phyloP scores from a whole-genome alignment of 768 basidiomycete genomes.

The Suillus paluster region DNA sequence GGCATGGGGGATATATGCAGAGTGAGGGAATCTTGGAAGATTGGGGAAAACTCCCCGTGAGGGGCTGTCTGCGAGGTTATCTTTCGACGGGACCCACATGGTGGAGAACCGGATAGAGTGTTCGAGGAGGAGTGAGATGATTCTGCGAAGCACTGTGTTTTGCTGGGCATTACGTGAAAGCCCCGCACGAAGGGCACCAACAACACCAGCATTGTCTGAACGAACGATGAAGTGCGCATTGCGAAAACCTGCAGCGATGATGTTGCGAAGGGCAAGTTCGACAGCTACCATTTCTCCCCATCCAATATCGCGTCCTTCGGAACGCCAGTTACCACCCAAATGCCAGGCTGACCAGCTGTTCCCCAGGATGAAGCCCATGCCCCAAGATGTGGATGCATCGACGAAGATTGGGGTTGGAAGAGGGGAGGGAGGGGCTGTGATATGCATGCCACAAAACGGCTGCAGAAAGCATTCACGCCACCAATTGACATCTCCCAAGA shows the following conservation, averaged over 20 bases:
- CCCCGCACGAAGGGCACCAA: conserved; percentile 13
- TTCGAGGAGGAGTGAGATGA: background rate
- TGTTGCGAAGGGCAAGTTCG: conserved; percentile 41
- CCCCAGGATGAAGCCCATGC: conserved; percentile 43
- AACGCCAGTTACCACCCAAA: conserved; percentile 36
- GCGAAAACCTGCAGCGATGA: conserved; percentile 26
- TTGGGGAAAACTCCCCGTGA: too few relatives aligned
- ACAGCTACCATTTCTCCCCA: conserved; percentile 52
- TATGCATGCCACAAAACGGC: background rate
- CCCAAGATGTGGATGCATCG: conserved; percentile 43
- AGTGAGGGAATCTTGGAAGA: too few relatives aligned
- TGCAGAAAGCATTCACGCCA: too few relatives aligned
- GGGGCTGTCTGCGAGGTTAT: too few relatives aligned
- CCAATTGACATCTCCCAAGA: conserved; percentile 31
- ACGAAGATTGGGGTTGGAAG: conserved; percentile 32
- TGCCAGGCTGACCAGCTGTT: conserved; percentile 43
- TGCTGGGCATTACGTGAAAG: background rate
- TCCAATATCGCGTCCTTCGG: conserved; percentile 36
- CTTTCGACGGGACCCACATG: background rate
- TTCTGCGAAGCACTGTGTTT: background rate
- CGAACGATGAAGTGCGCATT: conserved; percentile 33
- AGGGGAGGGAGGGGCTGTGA: background rate
- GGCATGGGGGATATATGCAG: too few relatives aligned
- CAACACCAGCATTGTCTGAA: conserved; percentile 47
- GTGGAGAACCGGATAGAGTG: conserved; percentile 5